A percentile compares a stretch with the other conserved stretches of the same genome.
Conservation (phyloP, 768 basidiomycete genomes). For the Rickenella mellea region DNA sequence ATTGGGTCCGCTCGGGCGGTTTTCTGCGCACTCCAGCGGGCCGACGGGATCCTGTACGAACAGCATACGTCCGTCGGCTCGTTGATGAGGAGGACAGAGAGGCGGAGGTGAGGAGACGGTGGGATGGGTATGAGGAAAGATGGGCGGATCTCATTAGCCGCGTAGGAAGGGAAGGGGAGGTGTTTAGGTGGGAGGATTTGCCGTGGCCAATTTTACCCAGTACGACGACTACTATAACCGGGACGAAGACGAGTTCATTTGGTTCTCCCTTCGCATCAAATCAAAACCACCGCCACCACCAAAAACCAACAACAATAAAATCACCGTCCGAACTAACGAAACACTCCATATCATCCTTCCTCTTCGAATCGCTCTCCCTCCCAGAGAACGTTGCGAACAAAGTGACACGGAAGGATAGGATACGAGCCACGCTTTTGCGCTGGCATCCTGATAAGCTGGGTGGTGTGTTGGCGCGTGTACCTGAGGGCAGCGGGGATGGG, state of each 20-base stretch:
- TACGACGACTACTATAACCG: too few species aligned
- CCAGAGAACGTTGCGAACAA: constrained; percentile 28
- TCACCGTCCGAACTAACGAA: constrained; percentile 27
- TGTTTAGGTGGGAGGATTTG: constrained; percentile 45
- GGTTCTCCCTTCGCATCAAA: too few species aligned
- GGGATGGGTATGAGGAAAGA: constrained; percentile 43
- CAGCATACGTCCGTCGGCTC: constrained; percentile 37
- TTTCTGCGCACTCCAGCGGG: constrained; percentile 41
- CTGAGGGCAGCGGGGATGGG: too few species aligned
- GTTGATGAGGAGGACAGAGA: constrained; percentile 36
- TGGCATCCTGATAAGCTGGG: constrained; percentile 16
- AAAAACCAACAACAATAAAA: constrained; percentile 6
- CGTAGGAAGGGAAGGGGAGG: constrained; percentile 17
- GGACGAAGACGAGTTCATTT: too few species aligned
- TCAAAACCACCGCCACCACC: too few species aligned
- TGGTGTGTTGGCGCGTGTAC: background rate
- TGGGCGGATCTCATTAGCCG: constrained; percentile 41
- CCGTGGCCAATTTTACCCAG: constrained; percentile 58
- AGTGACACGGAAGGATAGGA: constrained; percentile 37
- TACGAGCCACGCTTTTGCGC: constrained; percentile 51
- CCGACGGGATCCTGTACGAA: constrained; percentile 39
- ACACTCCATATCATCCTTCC: constrained; percentile 35
- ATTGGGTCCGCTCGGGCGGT: constrained; percentile 53
- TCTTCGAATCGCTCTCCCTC: constrained; percentile 36
- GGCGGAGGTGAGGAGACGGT: constrained; percentile 24